Conservation (phyloP, 1,139 yeast genomes). For the Geotrichum bryndzae region DNA sequence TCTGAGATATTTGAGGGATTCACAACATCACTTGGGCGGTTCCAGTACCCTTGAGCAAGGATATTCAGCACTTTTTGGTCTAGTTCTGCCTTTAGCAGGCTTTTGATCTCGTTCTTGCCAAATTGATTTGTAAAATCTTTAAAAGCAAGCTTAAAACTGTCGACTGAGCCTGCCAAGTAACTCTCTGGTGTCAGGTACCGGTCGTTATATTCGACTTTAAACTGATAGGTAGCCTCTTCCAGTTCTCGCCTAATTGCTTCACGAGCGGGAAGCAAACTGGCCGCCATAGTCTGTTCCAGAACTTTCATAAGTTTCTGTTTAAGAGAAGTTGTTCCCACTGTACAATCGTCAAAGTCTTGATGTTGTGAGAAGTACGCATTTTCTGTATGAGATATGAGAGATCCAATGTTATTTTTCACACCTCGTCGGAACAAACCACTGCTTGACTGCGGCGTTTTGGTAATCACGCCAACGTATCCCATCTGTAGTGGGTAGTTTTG, state of each 20-base stretch:
- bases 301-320: slow-evolving; percentile 78
- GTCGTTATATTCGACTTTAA: slow-evolving; percentile 95
- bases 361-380: slow-evolving; percentile 46
- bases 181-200: slow-evolving; percentile 89
- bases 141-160: slow-evolving; percentile 74
- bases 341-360: slow-evolving; percentile 60
- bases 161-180: slow-evolving; percentile 89
- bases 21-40: slow-evolving; percentile 43
- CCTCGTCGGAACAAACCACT: slow-evolving; percentile 31
- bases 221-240: slow-evolving; percentile 87
- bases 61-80: slow-evolving; percentile 85
- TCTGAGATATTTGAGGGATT: slow-evolving; percentile 28
- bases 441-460: slow-evolving; percentile 55
- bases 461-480: slow-evolving; percentile 98
- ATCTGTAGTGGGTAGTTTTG: slow-evolving; percentile 79
- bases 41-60: slow-evolving; percentile 90
- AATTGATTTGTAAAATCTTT: slow-evolving; percentile 80
- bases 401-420: slow-evolving; percentile 25
- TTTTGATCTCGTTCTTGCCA: slow-evolving; percentile 74
- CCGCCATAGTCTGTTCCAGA: slow-evolving; percentile 86
- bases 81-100: slow-evolving; percentile 71
- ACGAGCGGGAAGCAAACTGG: slow-evolving; percentile 80
- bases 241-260: slow-evolving; percentile 79
- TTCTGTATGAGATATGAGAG: slow-evolving; percentile 42
- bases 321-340: slow-evolving; percentile 69